phyloP scores from a whole-genome alignment of 257 asterid species.

The Petunia secreta region DNA sequence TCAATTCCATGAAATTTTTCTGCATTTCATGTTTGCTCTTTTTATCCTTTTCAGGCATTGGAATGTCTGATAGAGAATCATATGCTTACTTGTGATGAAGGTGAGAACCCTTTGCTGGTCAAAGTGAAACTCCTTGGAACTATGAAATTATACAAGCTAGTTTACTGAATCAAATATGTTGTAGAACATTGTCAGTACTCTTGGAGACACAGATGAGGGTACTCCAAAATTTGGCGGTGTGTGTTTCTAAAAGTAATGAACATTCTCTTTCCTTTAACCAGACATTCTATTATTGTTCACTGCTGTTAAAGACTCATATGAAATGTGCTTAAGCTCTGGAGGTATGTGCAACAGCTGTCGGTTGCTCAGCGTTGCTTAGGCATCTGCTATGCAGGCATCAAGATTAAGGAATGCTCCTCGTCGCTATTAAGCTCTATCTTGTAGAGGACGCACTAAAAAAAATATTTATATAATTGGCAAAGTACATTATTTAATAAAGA shows the following conservation, averaged over 20 bases:
- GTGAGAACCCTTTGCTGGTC: conserved; percentile 40
- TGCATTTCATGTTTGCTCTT: conserved; percentile 23
- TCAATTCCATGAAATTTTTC: not conserved
- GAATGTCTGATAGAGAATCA: conserved; percentile 94
- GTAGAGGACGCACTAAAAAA: not conserved
- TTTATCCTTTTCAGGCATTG: conserved; percentile 70
- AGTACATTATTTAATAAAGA: not conserved
- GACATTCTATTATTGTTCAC: conserved; percentile 13
- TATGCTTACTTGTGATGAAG: conserved; percentile 97
- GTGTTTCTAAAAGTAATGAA: not conserved
- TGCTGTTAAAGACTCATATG: not conserved
- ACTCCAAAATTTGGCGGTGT: not conserved
- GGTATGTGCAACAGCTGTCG: not conserved
- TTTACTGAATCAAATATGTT: not conserved
- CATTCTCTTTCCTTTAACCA: not conserved
- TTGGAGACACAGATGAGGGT: not conserved
- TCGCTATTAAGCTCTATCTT: not conserved
- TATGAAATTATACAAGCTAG: conserved; percentile 12
- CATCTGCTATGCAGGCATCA: not conserved
- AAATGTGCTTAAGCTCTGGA: not conserved
- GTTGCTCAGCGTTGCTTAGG: conserved; percentile 23
- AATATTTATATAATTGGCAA: conserved; percentile 2
- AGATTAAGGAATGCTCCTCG: not conserved
- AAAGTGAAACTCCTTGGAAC: conserved; percentile 14
- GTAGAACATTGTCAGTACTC: not conserved